Evolutionary conservation across 176 grass and related monocot species (phyloP), one percentile per base, ranked within the genome.

Genomic region (Zoysia pacifica): DNA sequence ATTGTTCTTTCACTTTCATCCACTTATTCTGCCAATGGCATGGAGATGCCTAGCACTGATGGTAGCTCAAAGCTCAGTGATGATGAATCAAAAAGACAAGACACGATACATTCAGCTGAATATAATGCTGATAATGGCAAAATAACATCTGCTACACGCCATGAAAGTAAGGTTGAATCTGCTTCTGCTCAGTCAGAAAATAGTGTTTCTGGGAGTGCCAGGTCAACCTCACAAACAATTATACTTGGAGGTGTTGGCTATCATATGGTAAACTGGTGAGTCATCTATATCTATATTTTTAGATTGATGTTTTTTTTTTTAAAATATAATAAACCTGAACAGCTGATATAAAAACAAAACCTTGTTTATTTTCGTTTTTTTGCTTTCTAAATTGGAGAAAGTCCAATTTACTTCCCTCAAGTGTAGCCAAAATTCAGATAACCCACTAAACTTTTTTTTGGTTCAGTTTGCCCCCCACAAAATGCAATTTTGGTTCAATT

Each of bases 251-350:
- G 97, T 89, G 90, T 99, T 86, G 91, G 90, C 53, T 99, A 99
- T 84, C 93, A 99, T 86, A 99, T 99, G 93, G 82, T 95, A 86
- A 99, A 99, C 92, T 95, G 96, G 97, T 99, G 86, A 96, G 97
- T 95, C 86, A 86, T 86, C 78, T 87, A 45, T 76, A 77, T 64
- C 60, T 65, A 18, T 28, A 60, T 66, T 66, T 78, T 73, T 48
- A 50, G 59, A 47, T 82, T 89, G 42, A 64, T 73, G 28, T 72
- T 77, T 11, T 3, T 0, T 43, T 75, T 35, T 81, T 10, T 0
- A 28, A 28, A 28, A 75, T 77, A 43, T 66, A 55, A 49, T 79
- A 37, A 73, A 70, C 28, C 69, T 74, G 20, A 11, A 79, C 42
- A 76, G 37, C 48, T 72, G 14, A 54, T 42, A 37, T 42, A 11